Base-by-base conservation (phyloP, 1,284 basidiomycete genomes). In the Apiotrichum mycotoxinovorans region DNA sequence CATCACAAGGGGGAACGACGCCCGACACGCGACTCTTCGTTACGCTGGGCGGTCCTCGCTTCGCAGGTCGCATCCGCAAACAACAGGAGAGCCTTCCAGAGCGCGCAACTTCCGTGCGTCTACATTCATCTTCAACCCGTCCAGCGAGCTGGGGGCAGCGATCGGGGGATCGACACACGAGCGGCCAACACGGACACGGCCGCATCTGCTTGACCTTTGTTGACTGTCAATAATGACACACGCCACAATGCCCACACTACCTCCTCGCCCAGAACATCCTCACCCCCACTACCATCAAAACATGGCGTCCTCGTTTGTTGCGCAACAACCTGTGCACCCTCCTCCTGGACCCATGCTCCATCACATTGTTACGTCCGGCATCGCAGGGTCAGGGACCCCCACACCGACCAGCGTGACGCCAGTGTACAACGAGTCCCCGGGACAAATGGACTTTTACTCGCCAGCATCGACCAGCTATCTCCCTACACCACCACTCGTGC, bases 401-500 rank as follows among this genome's bases (percentile, higher is more conserved):
- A 48, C 46, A 23, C 46, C 46, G 10, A 34, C 46, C 3, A 37
- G 46, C 18, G 46, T 33, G 12, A 48, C 46, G n/a, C 46, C 46
- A 23, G 22, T 15, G 11, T 18, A 46, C 50, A 34, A 20, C 1
- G 44, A 40, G 3, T 53, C 43, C 2, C 43, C 34, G 5, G 30
- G 10, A 9, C 44, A 40, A 1, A 27, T 47, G 44, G 44, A 53
- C 37, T 53, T 30, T 25, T 34, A 47, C 44, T 53, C 52, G n/a
- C 52, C 52, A n/a, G 52, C 52, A 3, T 47, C 52, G 14, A 53
- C 52, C 8, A 53, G 52, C 27, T 52, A 52, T 20, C 51, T 52
- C 15, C 51, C 51, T 4, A 52, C 51, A 15, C 51, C 51, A 8
- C 51, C 51, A 9, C 43, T 46, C 4, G 51, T 38, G 9, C 34